Evolutionary conservation across 169 alveolate genomes (phyloP).

Genomic region (Fabrea salina): DNA sequence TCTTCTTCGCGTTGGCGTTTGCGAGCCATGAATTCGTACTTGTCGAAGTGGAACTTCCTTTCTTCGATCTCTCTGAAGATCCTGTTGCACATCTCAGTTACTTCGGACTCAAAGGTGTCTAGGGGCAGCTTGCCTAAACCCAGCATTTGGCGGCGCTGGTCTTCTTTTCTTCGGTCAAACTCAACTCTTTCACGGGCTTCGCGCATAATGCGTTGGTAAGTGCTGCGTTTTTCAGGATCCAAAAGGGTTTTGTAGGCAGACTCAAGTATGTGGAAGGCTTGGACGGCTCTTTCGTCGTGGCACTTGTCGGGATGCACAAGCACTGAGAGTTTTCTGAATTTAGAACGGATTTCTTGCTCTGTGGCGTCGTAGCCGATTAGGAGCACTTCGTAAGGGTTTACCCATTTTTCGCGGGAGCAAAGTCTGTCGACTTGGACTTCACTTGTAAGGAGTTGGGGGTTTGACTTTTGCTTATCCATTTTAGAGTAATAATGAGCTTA

Average conservation of each 20-base stretch:
- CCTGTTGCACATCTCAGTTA: slow-evolving; percentile 58
- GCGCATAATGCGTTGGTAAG: slow-evolving; percentile 59
- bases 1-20: slow-evolving; percentile 56
- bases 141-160: slow-evolving; percentile 42
- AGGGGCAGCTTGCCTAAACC: slow-evolving; percentile 61
- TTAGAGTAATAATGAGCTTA: too few species aligned
- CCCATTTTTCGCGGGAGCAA: slow-evolving; percentile 30
- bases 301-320: slow-evolving; percentile 73
- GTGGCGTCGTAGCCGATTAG: slow-evolving; percentile 55
- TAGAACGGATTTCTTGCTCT: slow-evolving; percentile 63
- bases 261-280: slow-evolving; percentile 65
- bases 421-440: slow-evolving; percentile 28
- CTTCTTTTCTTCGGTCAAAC: slow-evolving; percentile 55
- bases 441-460: background rate
- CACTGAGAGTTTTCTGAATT: slow-evolving; percentile 52
- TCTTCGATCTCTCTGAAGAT: slow-evolving; percentile 70
- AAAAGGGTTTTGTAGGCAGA: slow-evolving; percentile 60
- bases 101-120: slow-evolving; percentile 62
- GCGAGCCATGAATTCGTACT: slow-evolving; percentile 45
- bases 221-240: slow-evolving; percentile 52
- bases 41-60: slow-evolving; percentile 49
- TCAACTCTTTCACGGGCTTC: slow-evolving; percentile 76
- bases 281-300: slow-evolving; percentile 55
- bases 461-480: too few species aligned
- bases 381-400: slow-evolving; percentile 65